A percentile compares a stretch with the other conserved stretches of the same genome.
Conservation (phyloP, 2,329 filamentous ascomycete genomes). For the Xylariaceae sp. region DNA sequence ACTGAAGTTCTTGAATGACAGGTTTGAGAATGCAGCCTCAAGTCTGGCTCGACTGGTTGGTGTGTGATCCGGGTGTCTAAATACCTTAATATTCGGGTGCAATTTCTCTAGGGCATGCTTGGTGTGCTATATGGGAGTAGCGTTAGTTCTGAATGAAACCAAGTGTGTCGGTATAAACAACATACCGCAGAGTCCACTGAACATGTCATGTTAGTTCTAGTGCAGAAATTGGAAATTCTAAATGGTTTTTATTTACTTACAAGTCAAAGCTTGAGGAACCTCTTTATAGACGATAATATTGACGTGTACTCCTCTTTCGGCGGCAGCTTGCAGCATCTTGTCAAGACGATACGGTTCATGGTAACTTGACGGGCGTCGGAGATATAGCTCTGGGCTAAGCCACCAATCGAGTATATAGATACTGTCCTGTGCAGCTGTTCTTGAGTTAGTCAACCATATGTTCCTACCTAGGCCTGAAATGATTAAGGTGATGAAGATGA, state of each 20-base stretch:
- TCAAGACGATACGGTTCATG: slow-evolving; percentile 84
- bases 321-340: slow-evolving; percentile 74
- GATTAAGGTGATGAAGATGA: slow-evolving; percentile 10
- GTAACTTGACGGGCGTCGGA: slow-evolving; percentile 74
- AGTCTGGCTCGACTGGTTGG: slow-evolving; percentile 66
- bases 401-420: slow-evolving; percentile 91
- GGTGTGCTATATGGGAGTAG: slow-evolving; percentile 55
- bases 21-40: slow-evolving; percentile 52
- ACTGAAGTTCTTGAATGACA: slow-evolving; percentile 40
- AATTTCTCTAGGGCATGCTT: slow-evolving; percentile 73
- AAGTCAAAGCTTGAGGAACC: slow-evolving; percentile 73
- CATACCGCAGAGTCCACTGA: slow-evolving; percentile 40
- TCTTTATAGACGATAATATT: slow-evolving; percentile 93
- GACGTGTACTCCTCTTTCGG: slow-evolving; percentile 77
- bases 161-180: too few species aligned
- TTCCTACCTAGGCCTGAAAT: not conserved
- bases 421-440: slow-evolving; percentile 62
- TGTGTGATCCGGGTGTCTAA: slow-evolving; percentile 84
- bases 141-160: too few species aligned
- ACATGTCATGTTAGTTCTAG: not conserved
- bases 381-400: slow-evolving; percentile 83
- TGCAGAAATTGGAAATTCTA: slow-evolving; percentile 7
- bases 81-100: slow-evolving; percentile 82
- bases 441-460: slow-evolving; percentile 13
- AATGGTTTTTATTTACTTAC: slow-evolving; percentile 51